Evolutionary conservation across 176 grass and related monocot genomes (phyloP), one percentile per base, ranked within the genome.

Genomic region (Puya raimondii): DNA sequence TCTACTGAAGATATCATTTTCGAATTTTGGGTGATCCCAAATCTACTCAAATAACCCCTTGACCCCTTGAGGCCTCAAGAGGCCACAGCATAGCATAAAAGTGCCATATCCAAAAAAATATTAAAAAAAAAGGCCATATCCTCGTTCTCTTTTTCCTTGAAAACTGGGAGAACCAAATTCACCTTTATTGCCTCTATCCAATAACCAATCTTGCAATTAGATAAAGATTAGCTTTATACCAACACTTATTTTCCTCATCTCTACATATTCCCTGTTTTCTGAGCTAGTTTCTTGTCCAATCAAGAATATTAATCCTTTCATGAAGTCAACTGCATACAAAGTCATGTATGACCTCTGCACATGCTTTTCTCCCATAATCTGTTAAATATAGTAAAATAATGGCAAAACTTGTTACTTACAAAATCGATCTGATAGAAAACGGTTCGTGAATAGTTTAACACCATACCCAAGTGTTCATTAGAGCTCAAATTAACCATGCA

Each of bases 111-210:
- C 33, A 6, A 59, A 59, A n/a, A 20, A 17, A n/a, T n/a, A 18
- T 21, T 21, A n/a, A n/a, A 29, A 58, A 6, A 15, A 59, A 15
- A 1, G 21, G 54, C n/a, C 16, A 20, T 58, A 58, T 7, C 16
- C 15, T 15, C 8, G 18, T 58, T 18, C 14, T 58, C 7, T 7
- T 7, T 3, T 58, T 58, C 16, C 12, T 18, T 58, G 9, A 58
- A 58, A n/a, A 58, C 54, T 58, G 12, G 18, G 54, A 58, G 54
- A 58, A 58, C 54, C 54, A 58, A 58, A 58, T 58, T 58, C 54
- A 58, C 15, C 54, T 58, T 1, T 18, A 58, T 33, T 33, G 29
- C 29, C 3, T 6, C 29, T 33, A 54, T 58, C 54, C 54, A 58
- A 58, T 9, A 58, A 58, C 29, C 29, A 33, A 33, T 3, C 16